phyloP scores from a whole-genome alignment of 257 asterid species.

The Agastache rugosa region DNA sequence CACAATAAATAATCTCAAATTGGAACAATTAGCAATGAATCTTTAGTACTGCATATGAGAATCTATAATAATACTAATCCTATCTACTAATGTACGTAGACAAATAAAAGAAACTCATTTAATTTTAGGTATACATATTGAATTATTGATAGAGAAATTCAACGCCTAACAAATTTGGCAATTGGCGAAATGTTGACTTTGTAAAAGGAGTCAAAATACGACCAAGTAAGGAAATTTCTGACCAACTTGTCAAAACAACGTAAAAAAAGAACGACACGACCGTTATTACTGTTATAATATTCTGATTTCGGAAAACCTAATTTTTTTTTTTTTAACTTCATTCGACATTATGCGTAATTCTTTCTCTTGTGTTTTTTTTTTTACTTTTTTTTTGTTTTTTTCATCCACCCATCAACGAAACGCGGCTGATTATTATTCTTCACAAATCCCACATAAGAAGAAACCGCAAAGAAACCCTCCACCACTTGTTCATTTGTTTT shows the following conservation, averaged over 20 bases:
- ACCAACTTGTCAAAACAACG: slow-evolving; percentile 41
- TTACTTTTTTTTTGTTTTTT: no score
- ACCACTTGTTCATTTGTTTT: slow-evolving; percentile 38
- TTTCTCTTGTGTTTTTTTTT: background rate
- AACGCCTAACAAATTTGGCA: background rate
- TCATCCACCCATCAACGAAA: slow-evolving; percentile 39
- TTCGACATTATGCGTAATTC: background rate
- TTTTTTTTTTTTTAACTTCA: background rate
- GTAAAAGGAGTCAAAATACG: slow-evolving; percentile 30
- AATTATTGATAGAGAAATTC: background rate
- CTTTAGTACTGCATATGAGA: background rate
- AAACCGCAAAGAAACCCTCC: slow-evolving; percentile 50
- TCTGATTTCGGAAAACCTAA: background rate
- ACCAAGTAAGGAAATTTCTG: slow-evolving; percentile 34
- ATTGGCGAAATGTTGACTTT: slow-evolving; percentile 15
- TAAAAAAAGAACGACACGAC: slow-evolving; percentile 40
- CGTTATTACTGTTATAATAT: slow-evolving; percentile 74
- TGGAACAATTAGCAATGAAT: no score
- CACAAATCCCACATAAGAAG: slow-evolving; percentile 31
- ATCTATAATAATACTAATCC: background rate
- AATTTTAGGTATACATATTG: background rate
- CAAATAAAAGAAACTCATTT: background rate
- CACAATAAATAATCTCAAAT: no score
- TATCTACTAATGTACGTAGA: no score
- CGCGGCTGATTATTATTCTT: slow-evolving; percentile 48